A percentile compares a stretch with the other conserved stretches of the same genome.
phyloP scores from a whole-genome alignment of 2,329 filamentous ascomycete species.

The Colletotrichum australisinense region DNA sequence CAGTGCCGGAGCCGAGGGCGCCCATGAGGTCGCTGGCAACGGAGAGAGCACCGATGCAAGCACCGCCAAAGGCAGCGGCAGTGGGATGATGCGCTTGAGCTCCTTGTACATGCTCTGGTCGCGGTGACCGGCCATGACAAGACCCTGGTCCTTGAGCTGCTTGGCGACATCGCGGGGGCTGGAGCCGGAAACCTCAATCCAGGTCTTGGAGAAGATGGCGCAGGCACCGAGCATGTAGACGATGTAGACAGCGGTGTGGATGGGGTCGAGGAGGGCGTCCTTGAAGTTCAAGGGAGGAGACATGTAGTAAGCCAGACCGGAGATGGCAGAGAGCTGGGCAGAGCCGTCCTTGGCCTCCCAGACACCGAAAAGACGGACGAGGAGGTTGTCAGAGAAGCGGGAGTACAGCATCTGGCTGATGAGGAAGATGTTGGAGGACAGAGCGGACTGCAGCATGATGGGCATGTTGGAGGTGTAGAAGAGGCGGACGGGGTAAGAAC shows the following conservation, averaged over 20 bases:
- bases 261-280: conserved; percentile 94
- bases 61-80: conserved; percentile 97
- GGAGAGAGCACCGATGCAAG: conserved; percentile 97
- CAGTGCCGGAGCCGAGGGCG: conserved; percentile 94
- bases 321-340: conserved; percentile 92
- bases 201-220: conserved; percentile 99
- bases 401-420: conserved; percentile 99
- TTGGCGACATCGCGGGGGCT: conserved; percentile 98
- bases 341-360: conserved; percentile 98
- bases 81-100: conserved; percentile 99
- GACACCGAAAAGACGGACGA: conserved; percentile 96
- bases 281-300: conserved; percentile 97
- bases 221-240: conserved; percentile 98
- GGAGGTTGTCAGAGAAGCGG: conserved; percentile 97
- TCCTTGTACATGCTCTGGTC: conserved; percentile 99
- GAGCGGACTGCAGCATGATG: conserved; percentile 99
- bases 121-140: conserved; percentile 99
- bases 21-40: conserved; percentile 96
- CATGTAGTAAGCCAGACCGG: conserved; percentile 99
- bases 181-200: conserved; percentile 99
- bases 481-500: conserved; percentile 96
- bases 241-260: conserved; percentile 96
- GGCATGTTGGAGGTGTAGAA: conserved; percentile 99
- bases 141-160: conserved; percentile 99
- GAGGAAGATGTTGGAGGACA: conserved; percentile 99